Conservation (phyloP, 148 eudicot species). For the Agrostemma githago region DNA sequence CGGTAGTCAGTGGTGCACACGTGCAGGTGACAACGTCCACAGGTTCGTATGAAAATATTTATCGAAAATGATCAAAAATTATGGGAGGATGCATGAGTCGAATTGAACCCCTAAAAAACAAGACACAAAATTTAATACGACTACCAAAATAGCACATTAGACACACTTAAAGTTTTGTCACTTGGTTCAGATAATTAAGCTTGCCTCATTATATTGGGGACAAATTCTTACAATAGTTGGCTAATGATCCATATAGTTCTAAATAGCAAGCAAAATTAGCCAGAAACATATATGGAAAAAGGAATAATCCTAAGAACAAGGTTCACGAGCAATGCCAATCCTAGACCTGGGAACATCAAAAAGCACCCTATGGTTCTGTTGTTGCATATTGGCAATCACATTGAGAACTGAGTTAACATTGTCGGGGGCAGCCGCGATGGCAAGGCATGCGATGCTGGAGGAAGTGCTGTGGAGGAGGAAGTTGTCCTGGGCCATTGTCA, state of each 20-base stretch:
- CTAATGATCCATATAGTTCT: not conserved
- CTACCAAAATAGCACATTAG: not conserved
- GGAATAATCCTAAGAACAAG: slow-evolving; percentile 33
- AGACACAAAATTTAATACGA: no score
- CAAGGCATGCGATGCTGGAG: slow-evolving; percentile 57
- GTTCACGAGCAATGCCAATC: slow-evolving; percentile 72
- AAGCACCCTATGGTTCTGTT: slow-evolving; percentile 69
- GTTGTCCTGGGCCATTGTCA: slow-evolving; percentile 62
- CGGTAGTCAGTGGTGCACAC: no score
- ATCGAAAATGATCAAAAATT: no score
- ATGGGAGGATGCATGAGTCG: no score
- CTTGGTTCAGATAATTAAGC: not conserved
- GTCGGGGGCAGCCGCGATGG: slow-evolving; percentile 58
- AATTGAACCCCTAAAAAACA: no score
- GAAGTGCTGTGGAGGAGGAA: slow-evolving; percentile 61
- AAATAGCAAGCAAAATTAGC: not conserved
- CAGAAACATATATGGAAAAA: no score
- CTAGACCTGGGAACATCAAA: slow-evolving; percentile 62
- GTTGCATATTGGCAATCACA: slow-evolving; percentile 78
- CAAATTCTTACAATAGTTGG: not conserved
- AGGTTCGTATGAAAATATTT: no score
- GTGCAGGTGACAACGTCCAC: no score
- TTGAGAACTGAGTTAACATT: slow-evolving; percentile 51
- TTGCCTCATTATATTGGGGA: not conserved
- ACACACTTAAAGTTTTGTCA: not conserved